These are phyloP conservation scores for Vicia faba DNA, from an alignment of 306 rosid genomes.

Conservation along the genomic window DNA sequence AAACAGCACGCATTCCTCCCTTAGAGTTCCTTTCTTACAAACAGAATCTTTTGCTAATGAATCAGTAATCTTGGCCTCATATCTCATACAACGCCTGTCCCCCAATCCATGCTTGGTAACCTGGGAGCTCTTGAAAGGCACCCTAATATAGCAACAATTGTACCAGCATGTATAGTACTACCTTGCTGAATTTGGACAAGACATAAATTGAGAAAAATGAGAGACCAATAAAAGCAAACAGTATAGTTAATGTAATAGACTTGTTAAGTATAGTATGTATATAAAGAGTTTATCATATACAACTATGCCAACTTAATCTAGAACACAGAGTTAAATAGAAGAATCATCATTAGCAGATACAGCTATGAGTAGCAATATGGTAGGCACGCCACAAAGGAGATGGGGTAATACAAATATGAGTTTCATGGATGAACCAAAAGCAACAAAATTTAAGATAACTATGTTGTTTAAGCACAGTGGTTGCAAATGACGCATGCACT, in stretches of 20 bases:
- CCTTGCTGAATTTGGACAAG: constrained; percentile 54
- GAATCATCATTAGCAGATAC: constrained; percentile 10
- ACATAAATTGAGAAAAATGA: constrained; percentile 36
- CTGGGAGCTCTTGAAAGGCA: constrained; percentile 94
- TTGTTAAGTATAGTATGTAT: constrained; percentile 28
- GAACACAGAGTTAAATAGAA: constrained; percentile 35
- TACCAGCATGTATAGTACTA: constrained; percentile 39
- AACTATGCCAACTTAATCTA: constrained; percentile 43
- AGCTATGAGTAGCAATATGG: neutral
- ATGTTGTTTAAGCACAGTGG: neutral
- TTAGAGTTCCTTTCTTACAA: constrained; percentile 56
- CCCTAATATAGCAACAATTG: constrained; percentile 57
- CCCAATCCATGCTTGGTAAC: constrained; percentile 93
- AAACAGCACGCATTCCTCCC: constrained; percentile 76
- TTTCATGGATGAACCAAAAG: constrained; percentile 16
- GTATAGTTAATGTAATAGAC: constrained; percentile 15
- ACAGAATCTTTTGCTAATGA: constrained; percentile 43
- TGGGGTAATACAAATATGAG: constrained; percentile 5
- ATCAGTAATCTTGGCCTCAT: constrained; percentile 56
- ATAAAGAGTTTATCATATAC: constrained; percentile 34
- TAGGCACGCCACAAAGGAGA: constrained; percentile 19
- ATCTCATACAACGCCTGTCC: constrained; percentile 89
- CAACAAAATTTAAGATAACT: constrained; percentile 18
- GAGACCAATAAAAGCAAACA: constrained; percentile 19
- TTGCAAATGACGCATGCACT: neutral